These are phyloP conservation scores for Harringtonia aguacate DNA, from an alignment of 2,329 filamentous ascomycete genomes.

Conservation along the genomic window DNA sequence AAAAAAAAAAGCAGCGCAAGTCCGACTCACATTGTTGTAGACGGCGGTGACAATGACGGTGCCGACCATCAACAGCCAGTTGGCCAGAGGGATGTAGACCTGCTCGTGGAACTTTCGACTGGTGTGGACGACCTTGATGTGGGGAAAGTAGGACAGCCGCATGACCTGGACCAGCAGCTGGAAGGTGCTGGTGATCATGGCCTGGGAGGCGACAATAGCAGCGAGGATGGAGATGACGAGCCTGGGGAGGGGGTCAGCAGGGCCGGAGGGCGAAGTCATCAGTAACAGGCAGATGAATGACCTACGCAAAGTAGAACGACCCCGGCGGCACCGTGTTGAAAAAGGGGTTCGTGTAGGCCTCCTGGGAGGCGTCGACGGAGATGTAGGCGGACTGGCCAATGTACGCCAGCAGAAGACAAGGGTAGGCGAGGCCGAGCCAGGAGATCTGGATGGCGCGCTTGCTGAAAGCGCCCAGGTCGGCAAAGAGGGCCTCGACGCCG, in stretches of 20 bases:
- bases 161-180: slow-evolving; percentile 62
- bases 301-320: slow-evolving; percentile 46
- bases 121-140: slow-evolving; percentile 63
- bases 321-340: slow-evolving; percentile 60
- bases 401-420: slow-evolving; percentile 55
- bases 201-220: slow-evolving; percentile 67
- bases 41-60: slow-evolving; percentile 64
- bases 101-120: slow-evolving; percentile 62
- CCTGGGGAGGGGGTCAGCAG: slow-evolving; percentile 3
- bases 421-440: slow-evolving; percentile 59
- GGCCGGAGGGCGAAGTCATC: too few species aligned
- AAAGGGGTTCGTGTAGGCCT: slow-evolving; percentile 61
- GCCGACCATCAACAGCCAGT: slow-evolving; percentile 68
- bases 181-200: slow-evolving; percentile 67
- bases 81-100: slow-evolving; percentile 64
- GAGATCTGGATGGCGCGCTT: slow-evolving; percentile 59
- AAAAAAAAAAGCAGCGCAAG: neutral
- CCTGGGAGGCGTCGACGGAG: slow-evolving; percentile 36
- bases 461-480: slow-evolving; percentile 66
- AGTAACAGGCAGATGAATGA: too few species aligned
- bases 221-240: slow-evolving; percentile 59
- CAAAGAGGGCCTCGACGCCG: slow-evolving; percentile 69
- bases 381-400: slow-evolving; percentile 68
- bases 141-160: slow-evolving; percentile 61
- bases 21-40: slow-evolving; percentile 52